Evolutionary conservation across 352 stramenopile genomes (phyloP), one percentile per base, ranked within the genome.

Genomic region (Plasmopara muralis): DNA sequence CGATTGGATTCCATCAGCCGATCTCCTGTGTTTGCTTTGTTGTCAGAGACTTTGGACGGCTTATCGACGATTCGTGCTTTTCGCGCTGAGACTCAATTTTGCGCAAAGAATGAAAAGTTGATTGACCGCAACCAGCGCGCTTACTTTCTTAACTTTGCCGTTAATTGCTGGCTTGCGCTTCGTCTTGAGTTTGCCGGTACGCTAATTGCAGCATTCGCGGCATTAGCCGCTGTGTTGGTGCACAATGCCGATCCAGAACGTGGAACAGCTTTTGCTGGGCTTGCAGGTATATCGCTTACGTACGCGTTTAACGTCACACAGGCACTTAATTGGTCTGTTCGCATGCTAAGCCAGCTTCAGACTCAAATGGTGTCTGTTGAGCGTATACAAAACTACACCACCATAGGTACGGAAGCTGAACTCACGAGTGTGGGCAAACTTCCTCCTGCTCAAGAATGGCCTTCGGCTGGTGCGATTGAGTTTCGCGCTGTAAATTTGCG

Each of bases 41-140:
- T 99, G 18, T 87, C 85, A 0, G 95, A 99, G 70, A 98, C 83
- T 31, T 68, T 99, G 8, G 85, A 92, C 50, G 97, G 97, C 16
- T 75, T 99, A 12, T 60, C 89, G 3, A 98, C 91, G 4, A 98
- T 99, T 34, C 87, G 95, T 56, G 82, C 86, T 0, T 95, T 80
- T 48, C 60, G 52, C 31, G 75, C 65, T 5, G 75, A 85, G 43
- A 52, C 60, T 15, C 60, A 77, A 33, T 89, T 87, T 50, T 63
- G 66, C 8, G 59, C 52, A 10, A 78, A 73, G 48, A 86, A 83
- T 49, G 60, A 82, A 43, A 43, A 61, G 8, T 57, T 84, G 31
- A 49, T 92, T 4, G 79, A 89, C 39, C 62, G 66, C 25, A 86
- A 89, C 63, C 71, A 86, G 53, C 73, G 77, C 29, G 78, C 73